Evolutionary conservation across 2,329 filamentous ascomycete genomes (phyloP).

Genomic region (Dactylellina drechsleri): DNA sequence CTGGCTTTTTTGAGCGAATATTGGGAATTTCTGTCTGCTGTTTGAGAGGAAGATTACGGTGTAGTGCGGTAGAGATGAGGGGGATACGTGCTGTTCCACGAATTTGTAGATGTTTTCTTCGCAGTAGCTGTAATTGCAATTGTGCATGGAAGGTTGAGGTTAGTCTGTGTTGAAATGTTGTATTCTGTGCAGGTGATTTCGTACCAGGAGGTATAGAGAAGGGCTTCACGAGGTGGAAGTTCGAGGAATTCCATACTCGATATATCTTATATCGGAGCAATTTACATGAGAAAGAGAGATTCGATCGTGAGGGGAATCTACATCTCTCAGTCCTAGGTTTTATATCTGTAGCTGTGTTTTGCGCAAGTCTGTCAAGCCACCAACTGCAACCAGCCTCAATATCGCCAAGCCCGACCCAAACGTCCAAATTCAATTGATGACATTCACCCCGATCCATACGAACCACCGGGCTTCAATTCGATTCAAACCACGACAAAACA

Average conservation of each 20-base stretch:
- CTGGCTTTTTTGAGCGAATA: constrained; percentile 54
- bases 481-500: constrained; percentile 2
- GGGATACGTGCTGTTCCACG: constrained; percentile 51
- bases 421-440: constrained; percentile 16
- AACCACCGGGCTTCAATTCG: not conserved
- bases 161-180: constrained; percentile 39
- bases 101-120: constrained; percentile 58
- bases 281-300: not conserved
- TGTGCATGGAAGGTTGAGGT: not conserved
- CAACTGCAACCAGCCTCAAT: not conserved
- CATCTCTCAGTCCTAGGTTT: not conserved
- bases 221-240: constrained; percentile 51
- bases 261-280: not conserved
- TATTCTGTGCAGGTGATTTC: constrained; percentile 25
- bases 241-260: constrained; percentile 38
- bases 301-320: not conserved
- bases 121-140: constrained; percentile 54
- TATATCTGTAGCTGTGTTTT: not conserved
- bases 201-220: constrained; percentile 49
- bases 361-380: too few relatives aligned
- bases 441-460: not conserved
- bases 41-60: constrained; percentile 58
- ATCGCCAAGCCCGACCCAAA: constrained; percentile 13
- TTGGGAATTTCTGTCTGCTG: constrained; percentile 37
- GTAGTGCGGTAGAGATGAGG: constrained; percentile 41